Base-by-base conservation (phyloP, 257 asterid species). In the Parsonsia alboflavescens region DNA sequence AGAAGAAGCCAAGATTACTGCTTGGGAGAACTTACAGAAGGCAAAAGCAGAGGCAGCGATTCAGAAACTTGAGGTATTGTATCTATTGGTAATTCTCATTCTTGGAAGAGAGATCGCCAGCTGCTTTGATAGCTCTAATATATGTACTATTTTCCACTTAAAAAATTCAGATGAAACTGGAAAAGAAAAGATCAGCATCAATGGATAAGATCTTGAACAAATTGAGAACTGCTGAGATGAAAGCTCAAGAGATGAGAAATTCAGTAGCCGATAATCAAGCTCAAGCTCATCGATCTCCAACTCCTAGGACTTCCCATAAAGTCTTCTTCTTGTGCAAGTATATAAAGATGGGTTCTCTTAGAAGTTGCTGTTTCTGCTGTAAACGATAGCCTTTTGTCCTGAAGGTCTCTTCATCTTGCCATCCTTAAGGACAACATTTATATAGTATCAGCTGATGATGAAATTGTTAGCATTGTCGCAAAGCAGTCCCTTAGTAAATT, bases 141-240 rank as follows among this genome's bases (percentile, higher is more conserved):
- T 50, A 4, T 52, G 6, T 5, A 4, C 7, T 16, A 8, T 52
- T 17, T 21, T 45, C 42, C 12, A 15, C 71, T 48, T 45, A 19
- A 54, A 24, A 56, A 4, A 2, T 54, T 58, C 85, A 91, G 97
- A 86, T 91, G 93, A 88, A 88, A 77, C 86, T 91, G 12, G 96
- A 89, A 77, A 91, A 84, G 84, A 88, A 81, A 80, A 85, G 95
- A 81, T 87, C 91, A 1, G 79, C 88, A 13, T 88, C 91, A 11
- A 85, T 88, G 93, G 93, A 91, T 77, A 89, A 84, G 77, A 88
- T 91, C 68, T 68, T 82, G 82, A 88, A 85, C 80, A 87, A 84
- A 84, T 84, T 91, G 57, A 81, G 82, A 81, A 77, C 73, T 19
- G 89, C 90, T 0, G 86, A 87, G 84, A 73, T 66, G 70, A 92